Evolutionary conservation across 345 rosid genomes (phyloP), one percentile per base, ranked within the genome.

Genomic region (Mangifera indica): DNA sequence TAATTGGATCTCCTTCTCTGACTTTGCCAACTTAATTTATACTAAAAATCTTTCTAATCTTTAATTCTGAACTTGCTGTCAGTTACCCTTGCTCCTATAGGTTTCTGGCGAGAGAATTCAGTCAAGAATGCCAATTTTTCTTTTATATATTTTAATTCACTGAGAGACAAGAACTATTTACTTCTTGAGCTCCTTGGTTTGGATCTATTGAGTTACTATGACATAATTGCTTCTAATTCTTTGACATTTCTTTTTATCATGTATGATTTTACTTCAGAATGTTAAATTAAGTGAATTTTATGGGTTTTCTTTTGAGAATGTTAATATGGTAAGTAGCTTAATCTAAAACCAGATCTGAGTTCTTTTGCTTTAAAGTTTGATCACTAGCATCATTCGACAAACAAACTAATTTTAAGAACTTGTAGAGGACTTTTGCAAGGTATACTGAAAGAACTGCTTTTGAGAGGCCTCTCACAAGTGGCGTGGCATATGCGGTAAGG

Each of bases 391-490:
- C 42, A 20, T 61, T 75, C 53, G 58, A 73, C 52, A 59, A 69
- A 66, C 52, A 67, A 64, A 44, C 87, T 87, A 60, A 84, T 80
- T 78, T 72, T 72, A 58, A 40, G 63, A 69, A 72, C 77, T 60
- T 80, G 61, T 70, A 94, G 97, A 81, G 80, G 75, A 92, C 97
- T 67, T 94, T 94, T 77, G 93, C 95, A 3, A 90, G 87, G 86
- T 94, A 94, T 78, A 90, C 98, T 4, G 97, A 94, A 72, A 80
- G 95, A 81, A 94, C 98, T 72, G 89, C 97, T 72, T 94, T 94
- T 74, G 98, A 94, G 87, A 86, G 98, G 85, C 98, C 98, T 37
- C 92, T 92, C 58, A 94, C 98, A 21, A 94, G 98, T 77, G 94
- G 97, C n/a, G 92, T 94, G 55, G 98, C 98, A 49, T 94, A 94